Base-by-base conservation (phyloP, 1,139 yeast genomes). In the Taiozyma sp. region DNA sequence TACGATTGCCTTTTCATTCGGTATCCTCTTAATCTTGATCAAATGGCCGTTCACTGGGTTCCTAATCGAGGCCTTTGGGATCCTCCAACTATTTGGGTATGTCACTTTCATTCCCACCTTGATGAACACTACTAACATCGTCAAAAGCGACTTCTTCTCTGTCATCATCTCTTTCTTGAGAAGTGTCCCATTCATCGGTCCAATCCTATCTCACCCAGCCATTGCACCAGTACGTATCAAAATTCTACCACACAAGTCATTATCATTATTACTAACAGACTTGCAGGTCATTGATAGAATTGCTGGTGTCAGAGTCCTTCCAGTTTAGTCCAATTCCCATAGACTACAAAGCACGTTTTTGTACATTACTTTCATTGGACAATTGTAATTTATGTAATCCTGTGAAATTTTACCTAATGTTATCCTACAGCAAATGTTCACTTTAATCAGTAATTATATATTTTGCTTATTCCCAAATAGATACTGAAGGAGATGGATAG, bases 111-210 rank as follows among this genome's bases (percentile, higher is more conserved):
- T 21, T 13, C 4, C 19, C 34, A 13, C 13, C 19, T 11, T 16
- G 3, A 10, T 39, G 8, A 28, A 16, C 13, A 16, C 37, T 40
- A 47, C 39, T 41, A 34, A 34, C 43, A 13, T 64, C 63, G 47
- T 22, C 29, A 26, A 26, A 8, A 55, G 96, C 37, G 96, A 89
- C 68, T 88, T 89, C 66, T 85, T 89, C 63, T 93, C 96, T 14
- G 88, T 96, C 24, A 84, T 93, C 51, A 80, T 93, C n/a, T 88
- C 88, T 60, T 91, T 93, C 63, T 75, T 93, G 62, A 77, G 97
- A 64, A 85, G 95, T 3, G 71, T 93, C 63, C 99, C 99, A 3
- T 67, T 88, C 51, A 83, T 93, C 55, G 99, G 99, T 0, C 95
- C 95, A 43, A 56, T 90, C 8, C 77, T 93, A 56, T 84, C 93